Conservation (phyloP, 805 yeast genomes). For the Lachancea meyersii region DNA sequence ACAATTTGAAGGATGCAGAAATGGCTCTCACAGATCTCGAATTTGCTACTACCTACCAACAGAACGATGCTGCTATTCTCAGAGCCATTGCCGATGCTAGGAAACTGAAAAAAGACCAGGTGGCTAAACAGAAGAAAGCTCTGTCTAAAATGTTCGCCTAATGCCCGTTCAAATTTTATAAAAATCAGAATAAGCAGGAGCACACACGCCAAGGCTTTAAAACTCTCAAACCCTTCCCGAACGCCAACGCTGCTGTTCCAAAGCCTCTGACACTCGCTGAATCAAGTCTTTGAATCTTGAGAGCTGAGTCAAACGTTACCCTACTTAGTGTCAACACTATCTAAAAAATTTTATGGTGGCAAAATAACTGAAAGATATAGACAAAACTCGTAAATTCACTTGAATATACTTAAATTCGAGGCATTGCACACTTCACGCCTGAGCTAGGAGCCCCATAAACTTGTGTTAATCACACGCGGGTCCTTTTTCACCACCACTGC, state of each 20-base stretch:
- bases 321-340: constrained; percentile 1
- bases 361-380: constrained; percentile 3
- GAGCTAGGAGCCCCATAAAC: constrained; percentile 5
- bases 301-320: constrained; percentile 5
- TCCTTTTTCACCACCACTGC: background rate
- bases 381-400: background rate
- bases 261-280: too few species aligned
- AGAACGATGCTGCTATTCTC: constrained; percentile 64
- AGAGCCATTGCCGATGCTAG: constrained; percentile 60
- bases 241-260: background rate
- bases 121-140: constrained; percentile 66
- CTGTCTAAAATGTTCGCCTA: constrained; percentile 59
- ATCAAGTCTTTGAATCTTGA: too few species aligned
- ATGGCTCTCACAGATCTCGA: constrained; percentile 61
- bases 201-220: too few species aligned
- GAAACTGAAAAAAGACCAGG: constrained; percentile 44
- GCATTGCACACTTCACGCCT: constrained; percentile 10
- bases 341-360: constrained; percentile 10
- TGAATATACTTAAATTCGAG: background rate
- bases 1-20: constrained; percentile 59
- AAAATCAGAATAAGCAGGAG: too few species aligned
- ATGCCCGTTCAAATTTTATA: too few species aligned
- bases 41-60: constrained; percentile 57
- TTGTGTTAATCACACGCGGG: background rate
- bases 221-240: background rate